phyloP scores from a whole-genome alignment of 164 flowering plant genomes.

The Kalanchoe fedtschenkoi region DNA sequence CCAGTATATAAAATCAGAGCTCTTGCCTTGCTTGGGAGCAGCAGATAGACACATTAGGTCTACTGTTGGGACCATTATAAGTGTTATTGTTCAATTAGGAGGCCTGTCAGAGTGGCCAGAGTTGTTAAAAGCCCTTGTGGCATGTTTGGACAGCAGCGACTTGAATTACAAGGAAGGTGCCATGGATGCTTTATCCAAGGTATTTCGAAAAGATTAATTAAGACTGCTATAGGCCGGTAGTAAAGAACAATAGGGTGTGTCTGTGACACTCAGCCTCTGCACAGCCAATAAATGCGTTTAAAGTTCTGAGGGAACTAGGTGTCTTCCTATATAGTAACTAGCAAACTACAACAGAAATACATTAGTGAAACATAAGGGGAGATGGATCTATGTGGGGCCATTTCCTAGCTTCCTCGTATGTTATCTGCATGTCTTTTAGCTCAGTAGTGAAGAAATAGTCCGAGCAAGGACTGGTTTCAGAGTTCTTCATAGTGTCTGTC shows the following conservation, averaged over 20 bases:
- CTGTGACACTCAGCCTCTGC: neutral
- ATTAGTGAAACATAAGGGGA: neutral
- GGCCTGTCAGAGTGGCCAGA: slow-evolving; percentile 82
- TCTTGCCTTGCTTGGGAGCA: slow-evolving; percentile 87
- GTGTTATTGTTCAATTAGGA: slow-evolving; percentile 69
- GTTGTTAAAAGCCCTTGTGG: slow-evolving; percentile 73
- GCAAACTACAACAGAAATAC: neutral
- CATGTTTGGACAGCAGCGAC: slow-evolving; percentile 80
- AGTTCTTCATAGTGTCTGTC: neutral
- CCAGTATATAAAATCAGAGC: slow-evolving; percentile 78
- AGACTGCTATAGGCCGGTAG: neutral
- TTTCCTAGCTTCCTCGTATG: neutral
- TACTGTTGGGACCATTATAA: slow-evolving; percentile 85
- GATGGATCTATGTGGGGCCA: neutral
- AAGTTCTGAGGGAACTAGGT: neutral
- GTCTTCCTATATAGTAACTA: neutral
- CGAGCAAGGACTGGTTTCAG: neutral
- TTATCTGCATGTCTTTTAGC: neutral
- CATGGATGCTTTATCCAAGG: slow-evolving; percentile 99
- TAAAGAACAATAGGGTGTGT: neutral
- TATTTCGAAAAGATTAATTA: slow-evolving; percentile 8
- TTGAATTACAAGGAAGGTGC: slow-evolving; percentile 96
- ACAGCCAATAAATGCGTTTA: neutral
- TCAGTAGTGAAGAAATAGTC: neutral
- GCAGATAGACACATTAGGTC: slow-evolving; percentile 84